Evolutionary conservation across 257 asterid species (phyloP), one percentile per base, ranked within the genome.

Genomic region (Dorcoceras hygrometricum): DNA sequence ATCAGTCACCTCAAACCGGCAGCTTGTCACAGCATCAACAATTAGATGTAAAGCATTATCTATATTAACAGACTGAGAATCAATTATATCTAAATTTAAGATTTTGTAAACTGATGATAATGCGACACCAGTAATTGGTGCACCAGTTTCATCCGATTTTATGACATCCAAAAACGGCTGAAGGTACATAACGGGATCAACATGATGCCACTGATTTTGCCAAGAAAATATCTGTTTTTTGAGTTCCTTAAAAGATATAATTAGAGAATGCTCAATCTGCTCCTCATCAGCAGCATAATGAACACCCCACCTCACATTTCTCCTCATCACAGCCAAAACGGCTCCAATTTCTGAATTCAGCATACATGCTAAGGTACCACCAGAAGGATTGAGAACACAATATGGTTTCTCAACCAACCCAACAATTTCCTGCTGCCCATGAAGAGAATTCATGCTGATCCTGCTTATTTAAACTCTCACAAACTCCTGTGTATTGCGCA

Each of bases 1-100:
- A 81, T 93, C 99, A 6, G 99, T 89, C 77, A 93, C 99, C 84
- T 93, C 99, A 71, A 93, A 93, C 43, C 99, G 89, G 78, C 96
- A 93, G 89, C 95, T 89, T 16, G 98, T 93, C 78, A 89, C 95
- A 69, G 96, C 95, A 71, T 93, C 98, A 65, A 93, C 97, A 57
- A 93, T 85, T 55, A 80, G 88, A 77, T 85, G 86, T 72, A 90
- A 75, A 70, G 96, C 96, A 79, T 82, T 79, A 60, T 87, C 89
- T 43, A 85, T 91, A 76, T 90, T 90, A 79, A 79, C 81, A 58
- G 93, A 81, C 64, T 83, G 68, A 10, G 80, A 73, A 79, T 88
- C 90, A 34, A 94, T 87, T 46, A 94, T 79, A 68, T 86, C 96
- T 2, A 93, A 83, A 74, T 80, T 93, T 77, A 93, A 78, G 75